Conservation (phyloP, 192 early-diverging fungal genomes). For the Backusella circina region DNA sequence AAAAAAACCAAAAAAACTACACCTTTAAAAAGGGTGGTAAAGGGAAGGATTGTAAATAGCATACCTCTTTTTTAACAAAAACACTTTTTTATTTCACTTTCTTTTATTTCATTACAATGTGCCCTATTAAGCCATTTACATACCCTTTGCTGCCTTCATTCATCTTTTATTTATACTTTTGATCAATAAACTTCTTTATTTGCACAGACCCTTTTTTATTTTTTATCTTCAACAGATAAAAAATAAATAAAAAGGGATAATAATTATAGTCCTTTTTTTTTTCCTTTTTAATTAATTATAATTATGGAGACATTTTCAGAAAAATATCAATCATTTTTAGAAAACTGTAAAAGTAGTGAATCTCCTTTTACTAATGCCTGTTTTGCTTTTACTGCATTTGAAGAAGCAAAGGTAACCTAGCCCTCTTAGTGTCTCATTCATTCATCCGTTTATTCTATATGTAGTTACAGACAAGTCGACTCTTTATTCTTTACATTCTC, state of each 20-base stretch:
- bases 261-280: neutral
- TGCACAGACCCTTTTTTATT: neutral
- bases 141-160: constrained; percentile 3
- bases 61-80: neutral
- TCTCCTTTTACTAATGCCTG: neutral
- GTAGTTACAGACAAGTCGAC: neutral
- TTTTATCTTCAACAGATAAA: neutral
- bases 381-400: constrained; percentile 3
- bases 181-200: neutral
- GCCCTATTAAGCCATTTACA: constrained; percentile 13
- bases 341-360: neutral
- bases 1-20: neutral
- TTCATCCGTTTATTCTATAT: neutral
- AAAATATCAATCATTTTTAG: neutral
- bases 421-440: too few species aligned
- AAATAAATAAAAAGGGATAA: neutral
- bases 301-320: constrained; percentile 10
- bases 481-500: constrained; percentile 14
- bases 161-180: neutral
- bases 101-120: constrained; percentile 7
- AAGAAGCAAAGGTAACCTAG: neutral
- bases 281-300: neutral
- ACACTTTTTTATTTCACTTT: neutral
- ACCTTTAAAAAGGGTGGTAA: neutral
- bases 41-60: constrained; percentile 22